These are phyloP conservation scores for Euphorbia schlechtendalii DNA, from an alignment of 441 rosid species.

Conservation along the genomic window DNA sequence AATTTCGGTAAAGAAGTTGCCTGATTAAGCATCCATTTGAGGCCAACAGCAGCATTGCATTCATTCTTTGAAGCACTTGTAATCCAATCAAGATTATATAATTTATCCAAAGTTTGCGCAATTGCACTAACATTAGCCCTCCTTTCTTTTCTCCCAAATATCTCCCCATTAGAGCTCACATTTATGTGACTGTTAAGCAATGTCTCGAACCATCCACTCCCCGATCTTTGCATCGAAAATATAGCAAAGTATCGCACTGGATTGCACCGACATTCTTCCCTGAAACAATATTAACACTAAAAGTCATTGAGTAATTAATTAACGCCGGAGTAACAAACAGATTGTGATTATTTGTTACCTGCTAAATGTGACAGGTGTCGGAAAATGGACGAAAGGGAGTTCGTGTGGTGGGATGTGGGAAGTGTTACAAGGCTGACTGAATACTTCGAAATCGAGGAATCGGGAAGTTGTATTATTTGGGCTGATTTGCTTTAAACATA, in stretches of 20 bases:
- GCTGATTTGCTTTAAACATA: conserved; percentile 37
- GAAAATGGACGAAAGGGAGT: conserved; percentile 34
- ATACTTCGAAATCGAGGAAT: conserved; percentile 16
- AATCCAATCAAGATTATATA: conserved; percentile 50
- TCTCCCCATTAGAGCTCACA: conserved; percentile 56
- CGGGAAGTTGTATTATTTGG: conserved; percentile 9
- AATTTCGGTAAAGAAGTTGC: conserved; percentile 9
- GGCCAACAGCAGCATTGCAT: conserved; percentile 54
- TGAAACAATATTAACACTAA: conserved; percentile 4
- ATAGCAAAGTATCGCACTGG: conserved; percentile 50
- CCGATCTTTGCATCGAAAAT: conserved; percentile 57
- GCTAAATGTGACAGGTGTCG: conserved; percentile 39
- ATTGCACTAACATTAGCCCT: conserved; percentile 39
- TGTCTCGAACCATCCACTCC: conserved; percentile 66
- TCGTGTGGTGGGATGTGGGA: conserved; percentile 19
- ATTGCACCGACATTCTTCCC: conserved; percentile 41
- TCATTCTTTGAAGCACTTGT: conserved; percentile 55
- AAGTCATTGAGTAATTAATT: too few species aligned
- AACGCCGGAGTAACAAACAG: too few species aligned
- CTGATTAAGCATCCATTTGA: conserved; percentile 75
- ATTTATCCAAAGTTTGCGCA: conserved; percentile 30
- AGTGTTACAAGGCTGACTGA: conserved; percentile 19
- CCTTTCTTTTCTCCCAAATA: conserved; percentile 34
- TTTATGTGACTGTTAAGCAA: conserved; percentile 48
- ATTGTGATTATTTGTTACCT: too few species aligned